These are phyloP conservation scores for Colletotrichum costaricense DNA, from an alignment of 2,329 filamentous ascomycete species.

Conservation along the genomic window DNA sequence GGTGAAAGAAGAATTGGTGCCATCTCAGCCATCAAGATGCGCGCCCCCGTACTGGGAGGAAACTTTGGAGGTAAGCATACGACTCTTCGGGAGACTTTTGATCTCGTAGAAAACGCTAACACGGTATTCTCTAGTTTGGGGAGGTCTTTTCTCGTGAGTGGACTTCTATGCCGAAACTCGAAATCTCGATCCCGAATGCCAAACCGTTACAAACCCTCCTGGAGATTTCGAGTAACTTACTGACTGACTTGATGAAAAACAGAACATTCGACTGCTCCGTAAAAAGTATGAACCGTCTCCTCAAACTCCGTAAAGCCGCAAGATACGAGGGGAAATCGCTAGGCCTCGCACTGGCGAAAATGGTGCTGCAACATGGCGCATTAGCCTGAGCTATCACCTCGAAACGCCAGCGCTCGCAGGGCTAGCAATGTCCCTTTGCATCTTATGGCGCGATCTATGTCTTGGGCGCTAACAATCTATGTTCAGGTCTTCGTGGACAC, in stretches of 20 bases:
- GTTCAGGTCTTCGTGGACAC: conserved; percentile 63
- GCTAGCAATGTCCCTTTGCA: neutral
- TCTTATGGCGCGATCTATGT: neutral
- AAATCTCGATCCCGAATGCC: neutral
- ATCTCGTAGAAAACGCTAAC: neutral
- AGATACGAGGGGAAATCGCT: neutral
- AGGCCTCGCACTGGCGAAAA: neutral
- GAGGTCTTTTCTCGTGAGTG: conserved; percentile 81
- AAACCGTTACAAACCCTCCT: neutral
- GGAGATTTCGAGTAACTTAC: neutral
- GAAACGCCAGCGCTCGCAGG: too few relatives aligned
- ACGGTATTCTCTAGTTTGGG: conserved; percentile 75
- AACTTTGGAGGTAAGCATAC: conserved; percentile 78
- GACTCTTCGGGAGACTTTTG: neutral
- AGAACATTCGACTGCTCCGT: conserved; percentile 89
- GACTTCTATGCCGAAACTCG: neutral
- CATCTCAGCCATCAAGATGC: conserved; percentile 96
- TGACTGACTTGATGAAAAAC: neutral
- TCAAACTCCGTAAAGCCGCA: neutral
- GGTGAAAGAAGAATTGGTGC: conserved; percentile 96
- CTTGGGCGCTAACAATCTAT: neutral
- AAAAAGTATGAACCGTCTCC: conserved; percentile 73
- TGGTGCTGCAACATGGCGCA: neutral
- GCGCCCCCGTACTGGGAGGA: conserved; percentile 93
- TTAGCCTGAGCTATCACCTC: neutral